Evolutionary conservation across 257 asterid species (phyloP), one percentile per base, ranked within the genome.

Genomic region (Prunella vulgaris): DNA sequence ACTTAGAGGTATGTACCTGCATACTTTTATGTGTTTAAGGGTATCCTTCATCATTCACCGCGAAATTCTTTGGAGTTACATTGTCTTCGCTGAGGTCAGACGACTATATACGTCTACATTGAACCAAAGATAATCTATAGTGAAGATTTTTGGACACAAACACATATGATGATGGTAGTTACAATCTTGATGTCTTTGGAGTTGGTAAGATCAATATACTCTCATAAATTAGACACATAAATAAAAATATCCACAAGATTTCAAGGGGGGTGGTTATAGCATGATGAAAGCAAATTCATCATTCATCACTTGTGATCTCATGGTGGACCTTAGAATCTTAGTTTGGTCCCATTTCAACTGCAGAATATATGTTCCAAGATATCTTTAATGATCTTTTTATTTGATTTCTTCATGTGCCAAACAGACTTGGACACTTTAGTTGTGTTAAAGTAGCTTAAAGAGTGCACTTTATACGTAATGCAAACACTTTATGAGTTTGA

Each of bases 1-100:
- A 42, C 96, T 93, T 58, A 78, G 90, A 93, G 97, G 98, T 88
- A 56, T 12, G n/a, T n/a, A n/a, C n/a, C n/a, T n/a, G n/a, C n/a
- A n/a, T n/a, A n/a, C n/a, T n/a, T n/a, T n/a, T n/a, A n/a, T n/a
- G n/a, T n/a, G n/a, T n/a, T n/a, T n/a, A n/a, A n/a, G n/a, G n/a
- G n/a, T n/a, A n/a, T n/a, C n/a, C n/a, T n/a, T n/a, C n/a, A n/a
- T n/a, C n/a, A n/a, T n/a, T n/a, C n/a, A n/a, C n/a, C n/a, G n/a
- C n/a, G n/a, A n/a, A n/a, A n/a, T n/a, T n/a, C n/a, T n/a, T n/a
- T n/a, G n/a, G n/a, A n/a, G n/a, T n/a, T n/a, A n/a, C n/a, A n/a
- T n/a, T n/a, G n/a, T n/a, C n/a, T n/a, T n/a, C n/a, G n/a, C n/a
- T n/a, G n/a, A n/a, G n/a, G n/a, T n/a, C n/a, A n/a, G n/a, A n/a